These are phyloP conservation scores for Gypsophila paniculata DNA, from an alignment of 179 eudicot genomes.

Conservation along the genomic window DNA sequence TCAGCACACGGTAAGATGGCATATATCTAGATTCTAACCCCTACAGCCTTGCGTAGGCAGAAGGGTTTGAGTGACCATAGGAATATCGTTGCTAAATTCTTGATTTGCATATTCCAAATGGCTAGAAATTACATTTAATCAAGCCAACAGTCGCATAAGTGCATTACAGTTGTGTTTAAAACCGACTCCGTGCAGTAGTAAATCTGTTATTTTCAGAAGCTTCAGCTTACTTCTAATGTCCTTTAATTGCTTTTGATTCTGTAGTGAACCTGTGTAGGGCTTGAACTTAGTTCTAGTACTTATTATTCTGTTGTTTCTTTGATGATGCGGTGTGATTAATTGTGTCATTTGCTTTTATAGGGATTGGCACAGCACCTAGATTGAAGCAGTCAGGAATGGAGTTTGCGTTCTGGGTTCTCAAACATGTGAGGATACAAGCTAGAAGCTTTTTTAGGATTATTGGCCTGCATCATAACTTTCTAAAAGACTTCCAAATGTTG, in stretches of 20 bases:
- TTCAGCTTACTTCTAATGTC: not conserved
- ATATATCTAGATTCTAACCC: not conserved
- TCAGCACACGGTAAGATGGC: not conserved
- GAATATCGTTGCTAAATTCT: no score
- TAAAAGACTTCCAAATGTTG: not conserved
- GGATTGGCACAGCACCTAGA: slow-evolving; percentile 78
- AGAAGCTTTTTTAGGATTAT: not conserved
- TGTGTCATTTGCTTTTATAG: slow-evolving; percentile 32
- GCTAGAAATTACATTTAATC: no score
- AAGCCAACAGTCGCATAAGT: not conserved
- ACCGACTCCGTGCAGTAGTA: not conserved
- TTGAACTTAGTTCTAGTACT: not conserved
- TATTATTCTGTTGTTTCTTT: not conserved
- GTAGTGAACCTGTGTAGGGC: not conserved
- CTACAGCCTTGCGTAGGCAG: not conserved
- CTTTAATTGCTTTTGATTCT: not conserved
- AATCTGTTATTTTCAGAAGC: not conserved
- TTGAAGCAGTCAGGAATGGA: slow-evolving; percentile 97
- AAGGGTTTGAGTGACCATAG: not conserved
- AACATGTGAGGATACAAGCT: slow-evolving; percentile 62
- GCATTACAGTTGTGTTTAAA: not conserved
- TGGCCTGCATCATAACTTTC: slow-evolving; percentile 9
- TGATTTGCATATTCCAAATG: no score
- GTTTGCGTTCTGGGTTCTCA: slow-evolving; percentile 95
- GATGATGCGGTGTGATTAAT: slow-evolving; percentile 10